Conservation (phyloP, 2,329 filamentous ascomycete genomes). For the Pseudogymnoascus sp. region DNA sequence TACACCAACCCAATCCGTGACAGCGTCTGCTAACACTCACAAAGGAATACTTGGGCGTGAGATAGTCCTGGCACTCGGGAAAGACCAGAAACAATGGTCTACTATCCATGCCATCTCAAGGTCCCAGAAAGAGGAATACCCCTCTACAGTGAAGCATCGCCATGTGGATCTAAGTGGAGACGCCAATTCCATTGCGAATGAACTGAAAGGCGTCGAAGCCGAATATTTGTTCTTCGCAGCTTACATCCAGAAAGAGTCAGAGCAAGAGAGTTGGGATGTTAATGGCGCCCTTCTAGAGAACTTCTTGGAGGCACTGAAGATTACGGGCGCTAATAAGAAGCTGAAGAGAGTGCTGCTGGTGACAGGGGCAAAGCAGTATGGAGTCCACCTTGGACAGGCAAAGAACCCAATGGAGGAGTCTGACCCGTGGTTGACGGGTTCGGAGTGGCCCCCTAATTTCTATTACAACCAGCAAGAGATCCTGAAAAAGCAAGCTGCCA, state of each 20-base stretch:
- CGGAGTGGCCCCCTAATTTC: conserved; percentile 37
- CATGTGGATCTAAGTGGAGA: conserved; percentile 28
- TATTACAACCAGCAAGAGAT: conserved; percentile 45
- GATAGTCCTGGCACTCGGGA: conserved; percentile 29
- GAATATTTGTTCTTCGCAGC: conserved; percentile 34
- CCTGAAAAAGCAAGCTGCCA: conserved; percentile 24
- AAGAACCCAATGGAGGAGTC: conserved; percentile 43
- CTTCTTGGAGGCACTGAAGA: conserved; percentile 39
- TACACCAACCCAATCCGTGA: not conserved
- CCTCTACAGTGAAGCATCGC: conserved; percentile 28
- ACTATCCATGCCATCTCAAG: conserved; percentile 31
- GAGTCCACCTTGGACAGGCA: conserved; percentile 41
- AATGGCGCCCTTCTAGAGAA: conserved; percentile 40
- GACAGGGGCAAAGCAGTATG: conserved; percentile 45
- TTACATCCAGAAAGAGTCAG: conserved; percentile 29
- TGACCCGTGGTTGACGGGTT: conserved; percentile 36
- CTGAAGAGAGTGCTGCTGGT: conserved; percentile 44
- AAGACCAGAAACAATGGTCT: conserved; percentile 26
- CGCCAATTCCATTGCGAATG: conserved; percentile 27
- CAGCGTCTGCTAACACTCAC: not conserved
- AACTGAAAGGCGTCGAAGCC: conserved; percentile 25
- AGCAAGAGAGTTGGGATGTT: conserved; percentile 28
- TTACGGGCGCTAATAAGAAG: conserved; percentile 34
- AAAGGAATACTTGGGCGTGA: conserved; percentile 28
- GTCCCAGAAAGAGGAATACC: conserved; percentile 30